phyloP scores from a whole-genome alignment of 2,329 filamentous ascomycete species.

The Ceratocystis ficicola region DNA sequence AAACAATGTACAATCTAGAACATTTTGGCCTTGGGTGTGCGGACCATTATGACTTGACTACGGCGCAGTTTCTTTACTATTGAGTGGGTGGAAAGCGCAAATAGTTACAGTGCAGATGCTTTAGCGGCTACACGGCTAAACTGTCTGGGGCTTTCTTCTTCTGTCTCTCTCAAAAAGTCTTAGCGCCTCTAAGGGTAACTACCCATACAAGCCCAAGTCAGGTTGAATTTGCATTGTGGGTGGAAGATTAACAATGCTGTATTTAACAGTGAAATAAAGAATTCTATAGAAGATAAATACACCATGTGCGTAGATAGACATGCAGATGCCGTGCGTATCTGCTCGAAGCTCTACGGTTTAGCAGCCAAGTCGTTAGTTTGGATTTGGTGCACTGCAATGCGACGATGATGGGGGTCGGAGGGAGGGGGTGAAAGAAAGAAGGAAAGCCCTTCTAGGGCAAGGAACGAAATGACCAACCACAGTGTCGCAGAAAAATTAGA shows the following conservation, averaged over 20 bases:
- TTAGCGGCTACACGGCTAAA: constrained; percentile 7
- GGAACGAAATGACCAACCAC: constrained; percentile 5
- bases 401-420: neutral
- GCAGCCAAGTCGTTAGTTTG: neutral
- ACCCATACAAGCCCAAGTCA: neutral
- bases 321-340: neutral
- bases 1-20: constrained; percentile 3
- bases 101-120: constrained; percentile 1
- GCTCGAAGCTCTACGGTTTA: neutral
- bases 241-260: too few relatives aligned
- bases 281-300: too few relatives aligned
- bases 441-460: constrained; percentile 1
- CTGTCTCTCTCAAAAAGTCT: neutral
- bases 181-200: constrained; percentile 1
- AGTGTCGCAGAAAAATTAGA: neutral
- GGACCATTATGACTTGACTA: neutral
- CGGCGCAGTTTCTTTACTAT: constrained; percentile 13
- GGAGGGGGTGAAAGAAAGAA: neutral
- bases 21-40: neutral
- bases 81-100: constrained; percentile 9
- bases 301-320: too few relatives aligned
- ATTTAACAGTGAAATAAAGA: too few relatives aligned
- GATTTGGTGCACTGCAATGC: neutral
- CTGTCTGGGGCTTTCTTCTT: neutral
- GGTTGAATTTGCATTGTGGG: neutral